A percentile compares a stretch with the other conserved stretches of the same genome.
Evolutionary conservation across 2,329 filamentous ascomycete species (phyloP).

Genomic region (Akanthomyces dipterigenus): DNA sequence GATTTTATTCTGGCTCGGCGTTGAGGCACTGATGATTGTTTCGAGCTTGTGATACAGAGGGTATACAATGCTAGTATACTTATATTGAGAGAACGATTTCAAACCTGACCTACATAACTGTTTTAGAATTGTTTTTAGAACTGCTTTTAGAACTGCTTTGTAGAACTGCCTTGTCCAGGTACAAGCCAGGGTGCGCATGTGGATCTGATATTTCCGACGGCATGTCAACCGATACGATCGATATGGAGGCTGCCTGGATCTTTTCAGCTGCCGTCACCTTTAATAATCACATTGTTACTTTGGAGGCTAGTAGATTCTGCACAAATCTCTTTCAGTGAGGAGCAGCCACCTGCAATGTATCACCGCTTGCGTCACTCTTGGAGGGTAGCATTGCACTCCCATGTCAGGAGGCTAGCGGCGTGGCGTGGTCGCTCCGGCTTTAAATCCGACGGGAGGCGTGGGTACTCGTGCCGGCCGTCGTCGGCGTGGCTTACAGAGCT

Average conservation of each 20-base stretch:
- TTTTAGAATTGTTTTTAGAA: neutral
- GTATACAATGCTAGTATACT: neutral
- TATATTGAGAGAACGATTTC: no score
- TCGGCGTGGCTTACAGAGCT: neutral
- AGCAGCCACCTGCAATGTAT: no score
- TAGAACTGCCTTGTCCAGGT: neutral
- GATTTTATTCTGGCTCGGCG: neutral
- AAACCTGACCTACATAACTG: neutral
- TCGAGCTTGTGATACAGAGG: neutral
- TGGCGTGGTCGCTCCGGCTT: neutral
- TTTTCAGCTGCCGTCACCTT: no score
- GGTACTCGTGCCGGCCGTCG: slow-evolving; percentile 9
- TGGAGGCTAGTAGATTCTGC: no score
- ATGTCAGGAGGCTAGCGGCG: neutral
- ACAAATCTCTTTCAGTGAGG: no score
- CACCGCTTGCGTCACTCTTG: neutral
- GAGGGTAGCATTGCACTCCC: neutral
- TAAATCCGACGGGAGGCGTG: slow-evolving; percentile 6
- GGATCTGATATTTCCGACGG: neutral
- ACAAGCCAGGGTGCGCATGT: neutral
- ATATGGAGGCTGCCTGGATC: no score
- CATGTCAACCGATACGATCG: no score
- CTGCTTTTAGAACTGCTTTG: neutral
- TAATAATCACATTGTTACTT: no score
- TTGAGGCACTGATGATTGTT: neutral